Evolutionary conservation across 352 stramenopile genomes (phyloP).

Genomic region (Phytopythium oedochilum): DNA sequence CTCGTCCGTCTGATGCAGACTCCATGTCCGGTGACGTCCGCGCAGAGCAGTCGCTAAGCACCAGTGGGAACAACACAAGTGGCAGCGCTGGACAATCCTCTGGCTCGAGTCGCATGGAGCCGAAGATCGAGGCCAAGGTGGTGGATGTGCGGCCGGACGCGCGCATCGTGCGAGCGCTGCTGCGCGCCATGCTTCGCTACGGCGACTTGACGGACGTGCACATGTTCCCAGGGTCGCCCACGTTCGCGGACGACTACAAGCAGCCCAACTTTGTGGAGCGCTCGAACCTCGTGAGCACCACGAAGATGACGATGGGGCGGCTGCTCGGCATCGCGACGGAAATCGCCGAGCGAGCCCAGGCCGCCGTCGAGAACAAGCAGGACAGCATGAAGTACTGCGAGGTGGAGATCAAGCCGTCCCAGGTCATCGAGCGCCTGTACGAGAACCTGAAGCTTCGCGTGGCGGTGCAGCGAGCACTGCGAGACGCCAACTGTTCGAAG

Average conservation of each 20-base stretch:
- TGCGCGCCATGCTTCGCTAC: slow-evolving; percentile 70
- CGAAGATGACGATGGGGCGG: slow-evolving; percentile 50
- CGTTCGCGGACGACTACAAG: slow-evolving; percentile 77
- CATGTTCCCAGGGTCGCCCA: slow-evolving; percentile 39
- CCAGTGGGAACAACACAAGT: background rate
- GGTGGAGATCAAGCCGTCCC: slow-evolving; percentile 66
- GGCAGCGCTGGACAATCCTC: background rate
- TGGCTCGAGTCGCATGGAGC: slow-evolving; percentile 30
- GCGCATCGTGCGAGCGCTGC: slow-evolving; percentile 64
- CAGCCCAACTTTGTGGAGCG: slow-evolving; percentile 72
- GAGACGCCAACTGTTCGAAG: slow-evolving; percentile 36
- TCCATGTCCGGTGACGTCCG: background rate
- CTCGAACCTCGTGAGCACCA: slow-evolving; percentile 44
- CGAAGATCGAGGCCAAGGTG: slow-evolving; percentile 29
- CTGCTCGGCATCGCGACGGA: slow-evolving; percentile 57
- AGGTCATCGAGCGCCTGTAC: slow-evolving; percentile 79
- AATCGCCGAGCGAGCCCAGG: slow-evolving; percentile 51
- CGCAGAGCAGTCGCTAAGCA: background rate
- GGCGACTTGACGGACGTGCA: slow-evolving; percentile 74
- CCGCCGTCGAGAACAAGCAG: slow-evolving; percentile 53
- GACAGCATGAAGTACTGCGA: slow-evolving; percentile 75
- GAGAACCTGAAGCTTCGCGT: slow-evolving; percentile 85
- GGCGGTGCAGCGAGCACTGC: slow-evolving; percentile 70
- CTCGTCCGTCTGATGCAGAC: background rate
- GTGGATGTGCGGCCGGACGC: slow-evolving; percentile 44